These are phyloP conservation scores for Malassezia psittaci DNA, from an alignment of 1,284 basidiomycete genomes.

Conservation along the genomic window DNA sequence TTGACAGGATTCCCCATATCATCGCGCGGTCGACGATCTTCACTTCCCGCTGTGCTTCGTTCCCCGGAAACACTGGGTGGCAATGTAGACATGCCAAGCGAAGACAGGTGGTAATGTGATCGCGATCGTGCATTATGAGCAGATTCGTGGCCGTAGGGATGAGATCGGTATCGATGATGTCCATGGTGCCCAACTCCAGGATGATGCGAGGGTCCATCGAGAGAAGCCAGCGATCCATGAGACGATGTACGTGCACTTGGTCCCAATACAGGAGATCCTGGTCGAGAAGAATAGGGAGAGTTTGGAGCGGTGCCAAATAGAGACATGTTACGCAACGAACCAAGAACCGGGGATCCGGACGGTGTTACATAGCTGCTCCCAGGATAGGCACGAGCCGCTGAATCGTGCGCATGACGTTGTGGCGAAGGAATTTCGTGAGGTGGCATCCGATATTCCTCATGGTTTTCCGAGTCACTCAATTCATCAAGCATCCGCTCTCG, in stretches of 20 bases:
- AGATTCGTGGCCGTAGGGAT: slow-evolving; percentile 29
- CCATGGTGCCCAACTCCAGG: slow-evolving; percentile 41
- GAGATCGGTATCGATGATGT: slow-evolving; percentile 39
- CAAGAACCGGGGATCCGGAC: slow-evolving; percentile 43
- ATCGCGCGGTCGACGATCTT: slow-evolving; percentile 20
- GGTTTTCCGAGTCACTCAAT: slow-evolving; percentile 31
- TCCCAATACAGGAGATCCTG: slow-evolving; percentile 33
- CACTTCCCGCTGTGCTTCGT: slow-evolving; percentile 35
- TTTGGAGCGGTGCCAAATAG: slow-evolving; percentile 43
- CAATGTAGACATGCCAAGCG: slow-evolving; percentile 25
- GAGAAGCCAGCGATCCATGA: slow-evolving; percentile 13
- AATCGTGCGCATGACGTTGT: neutral
- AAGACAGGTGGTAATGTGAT: slow-evolving; percentile 40
- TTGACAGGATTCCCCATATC: neutral
- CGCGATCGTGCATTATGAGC: slow-evolving; percentile 21
- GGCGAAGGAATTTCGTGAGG: neutral
- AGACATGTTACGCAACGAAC: slow-evolving; percentile 43
- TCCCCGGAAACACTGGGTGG: slow-evolving; percentile 36
- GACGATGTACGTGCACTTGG: slow-evolving; percentile 19
- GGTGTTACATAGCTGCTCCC: slow-evolving; percentile 35
- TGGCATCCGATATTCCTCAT: slow-evolving; percentile 23
- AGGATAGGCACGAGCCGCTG: neutral
- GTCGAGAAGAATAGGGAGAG: slow-evolving; percentile 35
- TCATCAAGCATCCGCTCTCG: slow-evolving; percentile 18
- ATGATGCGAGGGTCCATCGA: slow-evolving; percentile 35